Percentiles rank a stretch among this genome's conserved stretches.
phyloP scores from a whole-genome alignment of 2,329 filamentous ascomycete genomes.

The Setomelanomma holmii region DNA sequence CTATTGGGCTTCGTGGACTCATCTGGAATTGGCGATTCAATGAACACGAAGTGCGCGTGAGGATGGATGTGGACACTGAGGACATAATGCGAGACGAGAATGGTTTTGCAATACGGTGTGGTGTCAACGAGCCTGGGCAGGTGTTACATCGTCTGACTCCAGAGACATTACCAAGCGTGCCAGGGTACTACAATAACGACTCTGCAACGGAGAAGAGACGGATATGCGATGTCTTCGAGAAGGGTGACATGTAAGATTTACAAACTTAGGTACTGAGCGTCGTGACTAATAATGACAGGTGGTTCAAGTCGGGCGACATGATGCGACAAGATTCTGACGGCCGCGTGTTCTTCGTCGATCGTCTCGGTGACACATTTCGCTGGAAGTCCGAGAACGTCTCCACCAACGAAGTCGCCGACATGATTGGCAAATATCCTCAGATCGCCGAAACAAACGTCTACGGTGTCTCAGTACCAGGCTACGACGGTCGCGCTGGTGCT shows the following conservation, averaged over 20 bases:
- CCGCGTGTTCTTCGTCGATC: constrained; percentile 48
- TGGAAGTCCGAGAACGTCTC: constrained; percentile 57
- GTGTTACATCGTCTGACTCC: constrained; percentile 43
- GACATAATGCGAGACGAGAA: constrained; percentile 45
- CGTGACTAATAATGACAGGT: no score
- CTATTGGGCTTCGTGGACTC: constrained; percentile 44
- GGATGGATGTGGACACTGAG: constrained; percentile 49
- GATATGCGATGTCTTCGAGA: constrained; percentile 45
- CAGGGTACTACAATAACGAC: constrained; percentile 46
- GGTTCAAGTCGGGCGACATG: constrained; percentile 50
- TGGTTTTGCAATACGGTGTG: constrained; percentile 44
- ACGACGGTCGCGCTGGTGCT: constrained; percentile 55
- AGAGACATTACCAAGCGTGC: constrained; percentile 25
- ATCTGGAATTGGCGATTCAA: constrained; percentile 44
- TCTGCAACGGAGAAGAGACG: constrained; percentile 38
- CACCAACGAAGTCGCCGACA: constrained; percentile 54
- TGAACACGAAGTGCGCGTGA: constrained; percentile 41
- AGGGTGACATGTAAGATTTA: constrained; percentile 50
- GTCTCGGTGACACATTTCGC: constrained; percentile 49
- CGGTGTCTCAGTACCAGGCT: constrained; percentile 52
- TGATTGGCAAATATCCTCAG: constrained; percentile 49
- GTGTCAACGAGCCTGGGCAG: constrained; percentile 44
- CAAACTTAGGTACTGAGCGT: no score
- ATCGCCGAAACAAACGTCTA: constrained; percentile 55
- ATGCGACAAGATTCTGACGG: constrained; percentile 44